phyloP scores from a whole-genome alignment of 2,329 filamentous ascomycete species.

The Neopestalotiopsis rosae region DNA sequence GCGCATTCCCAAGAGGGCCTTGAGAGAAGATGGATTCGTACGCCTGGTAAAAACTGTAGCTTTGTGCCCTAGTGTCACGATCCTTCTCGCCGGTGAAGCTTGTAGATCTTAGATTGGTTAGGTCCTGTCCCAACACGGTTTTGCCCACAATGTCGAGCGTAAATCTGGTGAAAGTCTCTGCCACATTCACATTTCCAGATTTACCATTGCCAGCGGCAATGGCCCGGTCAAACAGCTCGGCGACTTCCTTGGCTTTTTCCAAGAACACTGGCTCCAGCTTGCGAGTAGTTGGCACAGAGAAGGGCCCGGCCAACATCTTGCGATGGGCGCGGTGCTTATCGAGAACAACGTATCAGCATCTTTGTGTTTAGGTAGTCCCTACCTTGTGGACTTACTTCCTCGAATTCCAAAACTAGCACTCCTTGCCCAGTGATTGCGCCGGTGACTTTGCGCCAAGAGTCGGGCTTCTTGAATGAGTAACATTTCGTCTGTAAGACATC shows the following conservation, averaged over 20 bases:
- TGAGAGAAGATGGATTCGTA: slow-evolving; percentile 22
- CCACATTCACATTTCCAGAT: slow-evolving; percentile 18
- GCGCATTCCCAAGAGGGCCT: slow-evolving; percentile 13
- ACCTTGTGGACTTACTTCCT: slow-evolving; percentile 21
- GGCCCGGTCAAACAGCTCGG: slow-evolving; percentile 19
- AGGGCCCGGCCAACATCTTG: slow-evolving; percentile 37
- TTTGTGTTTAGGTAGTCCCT: no score
- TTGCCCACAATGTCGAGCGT: slow-evolving; percentile 23
- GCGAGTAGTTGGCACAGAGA: slow-evolving; percentile 38
- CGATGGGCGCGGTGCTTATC: slow-evolving; percentile 37
- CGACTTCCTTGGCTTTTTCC: slow-evolving; percentile 38
- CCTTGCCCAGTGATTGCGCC: not conserved
- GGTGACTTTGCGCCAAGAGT: slow-evolving; percentile 18
- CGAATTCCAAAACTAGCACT: slow-evolving; percentile 36
- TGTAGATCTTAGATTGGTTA: slow-evolving; percentile 1
- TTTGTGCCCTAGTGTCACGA: not conserved
- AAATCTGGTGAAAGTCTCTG: slow-evolving; percentile 15
- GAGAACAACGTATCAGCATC: no score
- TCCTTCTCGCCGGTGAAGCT: not conserved
- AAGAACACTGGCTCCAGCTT: slow-evolving; percentile 41
- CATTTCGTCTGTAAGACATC: slow-evolving; percentile 36
- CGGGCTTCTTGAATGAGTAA: slow-evolving; percentile 8
- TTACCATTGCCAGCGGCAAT: slow-evolving; percentile 12
- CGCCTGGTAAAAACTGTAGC: slow-evolving; percentile 22
- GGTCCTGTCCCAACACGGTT: slow-evolving; percentile 21